phyloP scores from a whole-genome alignment of 2,329 filamentous ascomycete genomes.

The Fusarium hostae region DNA sequence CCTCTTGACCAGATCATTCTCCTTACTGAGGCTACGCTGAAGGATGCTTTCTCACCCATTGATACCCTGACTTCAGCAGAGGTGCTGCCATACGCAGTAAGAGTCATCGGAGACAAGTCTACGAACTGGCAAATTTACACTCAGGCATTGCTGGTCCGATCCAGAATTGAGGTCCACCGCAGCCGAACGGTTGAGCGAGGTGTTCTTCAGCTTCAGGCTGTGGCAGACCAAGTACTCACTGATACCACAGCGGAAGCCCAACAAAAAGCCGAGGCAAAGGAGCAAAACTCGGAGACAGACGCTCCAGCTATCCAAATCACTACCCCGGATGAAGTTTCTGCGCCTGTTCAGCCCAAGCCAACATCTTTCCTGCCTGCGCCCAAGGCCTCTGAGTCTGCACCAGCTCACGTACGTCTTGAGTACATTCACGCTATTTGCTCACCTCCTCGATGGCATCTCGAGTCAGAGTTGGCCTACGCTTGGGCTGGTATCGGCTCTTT shows the following conservation, averaged over 20 bases:
- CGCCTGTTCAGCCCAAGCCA: constrained; percentile 56
- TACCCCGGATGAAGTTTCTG: constrained; percentile 47
- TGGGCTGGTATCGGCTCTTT: constrained; percentile 92
- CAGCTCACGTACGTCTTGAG: constrained; percentile 77
- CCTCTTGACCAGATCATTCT: constrained; percentile 91
- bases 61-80: constrained; percentile 93
- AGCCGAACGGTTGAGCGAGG: constrained; percentile 90
- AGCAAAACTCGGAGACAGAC: constrained; percentile 44
- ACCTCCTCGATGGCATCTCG: constrained; percentile 91
- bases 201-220: constrained; percentile 90
- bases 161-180: constrained; percentile 87
- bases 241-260: constrained; percentile 69
- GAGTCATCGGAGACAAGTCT: constrained; percentile 87
- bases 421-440: constrained; percentile 88
- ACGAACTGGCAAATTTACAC: constrained; percentile 99
- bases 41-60: constrained; percentile 84
- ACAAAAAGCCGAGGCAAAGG: constrained; percentile 42
- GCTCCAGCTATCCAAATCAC: constrained; percentile 61
- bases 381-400: constrained; percentile 80
- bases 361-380: constrained; percentile 85
- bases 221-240: constrained; percentile 94
- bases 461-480: constrained; percentile 90
- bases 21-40: constrained; percentile 86
- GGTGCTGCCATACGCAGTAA: constrained; percentile 87
- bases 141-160: constrained; percentile 88